Evolutionary conservation across 805 yeast species (phyloP).

Genomic region (Clavispora vitiphila): DNA sequence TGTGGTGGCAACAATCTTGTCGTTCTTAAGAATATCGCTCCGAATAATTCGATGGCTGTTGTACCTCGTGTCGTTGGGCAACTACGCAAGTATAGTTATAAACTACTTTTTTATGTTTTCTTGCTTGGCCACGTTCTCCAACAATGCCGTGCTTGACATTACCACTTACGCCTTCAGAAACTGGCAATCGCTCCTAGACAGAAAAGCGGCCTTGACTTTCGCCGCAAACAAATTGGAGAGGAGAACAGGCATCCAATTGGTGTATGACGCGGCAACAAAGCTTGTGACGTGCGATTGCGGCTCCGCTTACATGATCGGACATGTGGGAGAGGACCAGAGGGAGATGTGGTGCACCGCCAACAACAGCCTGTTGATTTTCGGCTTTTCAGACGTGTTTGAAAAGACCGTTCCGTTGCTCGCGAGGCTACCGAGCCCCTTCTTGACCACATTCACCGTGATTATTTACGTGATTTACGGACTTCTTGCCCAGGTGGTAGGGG

Average conservation of each 20-base stretch:
- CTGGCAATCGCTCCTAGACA: conserved; percentile 10
- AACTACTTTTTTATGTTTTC: conserved; percentile 20
- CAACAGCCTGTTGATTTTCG: conserved; percentile 9
- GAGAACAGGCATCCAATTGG: conserved; percentile 15
- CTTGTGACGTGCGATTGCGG: too few species aligned
- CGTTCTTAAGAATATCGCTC: conserved; percentile 1
- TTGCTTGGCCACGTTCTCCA: conserved; percentile 26
- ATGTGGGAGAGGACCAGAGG: not conserved
- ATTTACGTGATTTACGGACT: conserved; percentile 11
- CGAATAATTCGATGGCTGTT: conserved; percentile 4
- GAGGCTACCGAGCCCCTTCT: conserved; percentile 5
- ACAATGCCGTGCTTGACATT: conserved; percentile 23
- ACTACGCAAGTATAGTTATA: conserved; percentile 18
- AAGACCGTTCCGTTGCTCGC: conserved; percentile 4
- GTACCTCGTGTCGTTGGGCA: conserved; percentile 1
- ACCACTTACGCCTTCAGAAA: conserved; percentile 23
- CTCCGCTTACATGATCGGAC: too few species aligned
- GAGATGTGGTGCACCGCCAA: conserved; percentile 4
- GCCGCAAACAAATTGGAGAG: too few species aligned
- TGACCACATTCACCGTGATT: conserved; percentile 8
- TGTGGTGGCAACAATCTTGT: conserved; percentile 8
- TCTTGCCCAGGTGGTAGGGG: conserved; percentile 11
- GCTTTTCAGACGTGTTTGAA: conserved; percentile 10
- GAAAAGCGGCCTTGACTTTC: not conserved
- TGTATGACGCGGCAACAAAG: conserved; percentile 6